Conservation (phyloP, 2,329 filamentous ascomycete genomes). For the Botrytis cinerea region DNA sequence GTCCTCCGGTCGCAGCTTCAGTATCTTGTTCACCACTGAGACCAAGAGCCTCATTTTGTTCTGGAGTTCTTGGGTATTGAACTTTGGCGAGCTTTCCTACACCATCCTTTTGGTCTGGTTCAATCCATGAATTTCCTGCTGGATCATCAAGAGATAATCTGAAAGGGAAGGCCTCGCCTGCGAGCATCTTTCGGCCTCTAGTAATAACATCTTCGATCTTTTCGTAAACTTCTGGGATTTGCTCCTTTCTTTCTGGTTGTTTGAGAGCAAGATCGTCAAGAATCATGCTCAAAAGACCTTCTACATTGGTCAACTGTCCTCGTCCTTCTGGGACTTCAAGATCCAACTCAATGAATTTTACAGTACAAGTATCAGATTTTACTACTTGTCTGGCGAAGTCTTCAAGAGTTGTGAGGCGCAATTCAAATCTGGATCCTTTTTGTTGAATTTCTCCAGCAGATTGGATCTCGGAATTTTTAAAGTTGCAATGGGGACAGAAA, state of each 20-base stretch:
- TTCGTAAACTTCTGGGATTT: slow-evolving; percentile 73
- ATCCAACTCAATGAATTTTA: slow-evolving; percentile 88
- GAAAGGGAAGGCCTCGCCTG: slow-evolving; percentile 80
- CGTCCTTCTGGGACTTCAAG: slow-evolving; percentile 90
- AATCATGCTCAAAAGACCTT: slow-evolving; percentile 79
- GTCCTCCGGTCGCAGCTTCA: slow-evolving; percentile 47
- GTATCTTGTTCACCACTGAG: slow-evolving; percentile 64
- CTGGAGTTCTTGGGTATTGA: slow-evolving; percentile 78
- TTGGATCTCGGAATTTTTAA: slow-evolving; percentile 92
- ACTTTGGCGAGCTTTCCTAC: slow-evolving; percentile 87
- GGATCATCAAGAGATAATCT: slow-evolving; percentile 85
- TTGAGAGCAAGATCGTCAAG: slow-evolving; percentile 78
- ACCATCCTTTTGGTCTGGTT: slow-evolving; percentile 76
- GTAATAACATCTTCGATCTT: slow-evolving; percentile 78
- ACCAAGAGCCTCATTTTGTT: slow-evolving; percentile 85
- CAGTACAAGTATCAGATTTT: slow-evolving; percentile 83
- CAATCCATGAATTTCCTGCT: slow-evolving; percentile 94
- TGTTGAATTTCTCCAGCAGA: slow-evolving; percentile 90
- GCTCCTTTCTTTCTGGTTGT: slow-evolving; percentile 78
- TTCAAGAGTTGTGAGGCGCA: slow-evolving; percentile 69
- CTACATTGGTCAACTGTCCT: slow-evolving; percentile 90
- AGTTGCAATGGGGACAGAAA: slow-evolving; percentile 82
- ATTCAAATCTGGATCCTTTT: slow-evolving; percentile 79
- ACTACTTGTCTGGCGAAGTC: slow-evolving; percentile 88
- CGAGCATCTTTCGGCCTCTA: slow-evolving; percentile 74